Base-by-base conservation (phyloP, 331 rosid species). In the Stylosanthes scabra region DNA sequence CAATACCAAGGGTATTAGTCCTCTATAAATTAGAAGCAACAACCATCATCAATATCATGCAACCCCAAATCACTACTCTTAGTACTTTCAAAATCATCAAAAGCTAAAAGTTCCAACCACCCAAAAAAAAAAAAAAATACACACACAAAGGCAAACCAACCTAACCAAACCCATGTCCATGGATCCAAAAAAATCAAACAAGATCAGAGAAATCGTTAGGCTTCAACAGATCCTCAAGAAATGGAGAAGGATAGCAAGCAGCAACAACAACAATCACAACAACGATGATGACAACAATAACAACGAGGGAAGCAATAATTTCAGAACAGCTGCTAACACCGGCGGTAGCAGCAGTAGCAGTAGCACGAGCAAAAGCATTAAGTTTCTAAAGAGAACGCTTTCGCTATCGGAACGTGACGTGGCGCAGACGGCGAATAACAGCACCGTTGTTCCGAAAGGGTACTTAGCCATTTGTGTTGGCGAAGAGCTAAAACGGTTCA, bases 221-320 rank as follows among this genome's bases (percentile, higher is more conserved):
- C 98, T 93, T 79, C 98, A 86, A 66, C 97, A 91, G 82, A 93
- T 93, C 91, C 86, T 93, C 9, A 93, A 88, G 89, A 93, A 93
- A 70, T 91, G 98, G 98, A 85, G 96, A 83, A 91, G 79, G 77
- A 65, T 83, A 13, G 96, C 97, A 40, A 63, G 44, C 51, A 67
- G 42, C 65, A 63, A 79, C 57, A 51, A 8, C 8, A 51, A 7
- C 57, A 51, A 15, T 25, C n/a, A 2, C 27, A 51, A 3, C 57
- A 68, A 41, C 46, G 2, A 5, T 10, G 37, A 31, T 5, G 37
- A 31, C 37, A 0, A 31, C 37, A 3, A 5, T 3, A 31, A 5
- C 37, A 31, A 20, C 1, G 25, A 20, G 25, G 25, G 25, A 20
- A 20, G 25, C 25, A 20, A 20, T 20, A 20, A 20, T 20, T 20